These are phyloP conservation scores for Bacidia gigantensis DNA, from an alignment of 495 filamentous ascomycete species.

Conservation along the genomic window DNA sequence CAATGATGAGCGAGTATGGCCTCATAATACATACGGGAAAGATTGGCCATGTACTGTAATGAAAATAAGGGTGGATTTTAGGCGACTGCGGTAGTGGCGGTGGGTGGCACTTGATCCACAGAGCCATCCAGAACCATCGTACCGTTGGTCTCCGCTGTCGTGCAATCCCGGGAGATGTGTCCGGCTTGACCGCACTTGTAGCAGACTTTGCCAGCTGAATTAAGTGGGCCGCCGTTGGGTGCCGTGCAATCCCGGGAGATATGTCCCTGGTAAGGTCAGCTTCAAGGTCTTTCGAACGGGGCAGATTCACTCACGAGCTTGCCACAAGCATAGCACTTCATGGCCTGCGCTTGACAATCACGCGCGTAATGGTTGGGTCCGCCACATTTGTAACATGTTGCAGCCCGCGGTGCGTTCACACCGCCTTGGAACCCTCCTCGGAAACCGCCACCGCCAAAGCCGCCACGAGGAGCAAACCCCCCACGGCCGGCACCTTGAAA, in stretches of 20 bases:
- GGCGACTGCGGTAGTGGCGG: constrained; percentile 32
- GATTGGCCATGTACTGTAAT: constrained; percentile 1
- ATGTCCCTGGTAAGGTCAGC: constrained; percentile 47
- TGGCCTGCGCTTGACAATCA: constrained; percentile 97
- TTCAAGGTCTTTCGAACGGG: neutral
- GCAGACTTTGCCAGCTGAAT: constrained; percentile 94
- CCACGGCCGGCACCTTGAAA: constrained; percentile 40
- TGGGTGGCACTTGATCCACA: constrained; percentile 30
- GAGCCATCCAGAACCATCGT: constrained; percentile 29
- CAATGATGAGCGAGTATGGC: constrained; percentile 11
- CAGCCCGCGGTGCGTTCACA: constrained; percentile 50
- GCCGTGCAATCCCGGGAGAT: constrained; percentile 96
- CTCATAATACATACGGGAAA: constrained; percentile 19
- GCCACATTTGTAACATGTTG: constrained; percentile 99
- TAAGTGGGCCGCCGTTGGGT: constrained; percentile 89
- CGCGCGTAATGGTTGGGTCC: constrained; percentile 97
- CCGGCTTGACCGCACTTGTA: constrained; percentile 93
- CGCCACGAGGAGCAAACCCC: constrained; percentile 53
- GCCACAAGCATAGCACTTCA: constrained; percentile 99
- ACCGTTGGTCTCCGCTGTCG: constrained; percentile 45
- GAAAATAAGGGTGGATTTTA: neutral
- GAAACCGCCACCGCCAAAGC: constrained; percentile 47
- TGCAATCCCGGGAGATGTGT: constrained; percentile 92
- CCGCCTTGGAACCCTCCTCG: constrained; percentile 55
- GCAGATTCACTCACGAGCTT: constrained; percentile 47